Base-by-base conservation (phyloP, 768 basidiomycete species). In the Lactarius psammicola region DNA sequence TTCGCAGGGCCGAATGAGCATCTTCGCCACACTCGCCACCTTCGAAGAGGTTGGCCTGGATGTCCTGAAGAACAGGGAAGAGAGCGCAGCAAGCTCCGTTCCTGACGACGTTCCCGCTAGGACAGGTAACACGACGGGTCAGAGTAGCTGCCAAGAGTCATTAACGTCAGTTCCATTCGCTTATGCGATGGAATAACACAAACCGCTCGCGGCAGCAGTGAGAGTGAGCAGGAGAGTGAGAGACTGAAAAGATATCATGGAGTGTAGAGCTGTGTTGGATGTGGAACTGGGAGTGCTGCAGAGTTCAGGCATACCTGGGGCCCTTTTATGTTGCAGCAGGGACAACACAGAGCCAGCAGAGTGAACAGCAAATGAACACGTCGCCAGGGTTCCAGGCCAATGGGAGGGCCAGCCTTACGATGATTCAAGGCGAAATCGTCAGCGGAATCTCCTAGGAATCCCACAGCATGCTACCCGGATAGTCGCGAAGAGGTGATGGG, bases 11-110 rank as follows among this genome's bases (percentile, higher is more conserved):
- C 44, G 71, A 73, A 56, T 75, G 74, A 6, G 72, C 75, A 13
- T 75, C 73, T 54, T 76, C 76, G 36, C 73, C 72, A 64, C 77
- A 77, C 60, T 72, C 34, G 15, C 70, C 74, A 34, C 66, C 62
- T 60, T 71, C 64, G 66, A 75, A 76, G 11, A 76, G 59, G 61
- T 74, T 74, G 28, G 57, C 38, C 59, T 77, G 67, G 23, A 78
- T 71, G 60, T 78, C 75, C 10, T 76, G 72, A 20, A 71, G 42
- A n/a, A 44, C 42, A 44, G 42, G 42, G 20, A 44, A 44, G 42
- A 44, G 42, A 44, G 20, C 42, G 20, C 42, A 44, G 42, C 42
- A 44, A 20, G 42, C 42, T 8, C 3, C 42, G 20, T 44, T 44
- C 42, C 8, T 44, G 9, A 44, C 42, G 20, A 44, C 42, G 42